Evolutionary conservation across 140 eudicot species (phyloP).

Genomic region (Flaveria floridana): DNA sequence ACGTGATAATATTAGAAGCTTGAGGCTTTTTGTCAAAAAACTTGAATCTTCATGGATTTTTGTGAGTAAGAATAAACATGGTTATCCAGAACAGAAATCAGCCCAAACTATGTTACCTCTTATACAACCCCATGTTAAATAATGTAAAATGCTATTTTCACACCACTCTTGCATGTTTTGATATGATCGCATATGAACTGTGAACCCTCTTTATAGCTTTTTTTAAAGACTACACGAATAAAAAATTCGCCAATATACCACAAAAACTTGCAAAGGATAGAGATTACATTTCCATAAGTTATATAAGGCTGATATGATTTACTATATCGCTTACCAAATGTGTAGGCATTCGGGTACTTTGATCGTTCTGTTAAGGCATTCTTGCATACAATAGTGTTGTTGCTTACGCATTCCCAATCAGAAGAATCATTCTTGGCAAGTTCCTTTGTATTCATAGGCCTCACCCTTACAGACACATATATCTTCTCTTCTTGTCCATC

Average conservation of each 20-base stretch:
- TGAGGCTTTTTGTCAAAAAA: neutral
- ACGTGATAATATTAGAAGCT: neutral
- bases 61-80: constrained; percentile 1
- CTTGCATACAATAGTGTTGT: constrained; percentile 61
- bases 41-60: neutral
- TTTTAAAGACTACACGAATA: neutral
- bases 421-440: constrained; percentile 47
- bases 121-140: neutral
- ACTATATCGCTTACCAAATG: constrained; percentile 61
- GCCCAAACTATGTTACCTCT: neutral
- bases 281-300: neutral
- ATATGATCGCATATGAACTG: neutral
- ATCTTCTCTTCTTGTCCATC: constrained; percentile 68
- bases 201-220: neutral
- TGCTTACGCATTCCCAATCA: constrained; percentile 86
- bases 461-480: constrained; percentile 75
- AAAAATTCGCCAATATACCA: neutral
- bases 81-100: neutral
- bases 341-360: constrained; percentile 58
- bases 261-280: neutral
- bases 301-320: neutral
- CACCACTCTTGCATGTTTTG: neutral
- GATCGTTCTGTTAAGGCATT: constrained; percentile 56
- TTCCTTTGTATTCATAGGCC: constrained; percentile 87
- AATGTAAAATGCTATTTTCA: neutral